phyloP scores from a whole-genome alignment of 768 basidiomycete genomes.

The Boletus speciosus region DNA sequence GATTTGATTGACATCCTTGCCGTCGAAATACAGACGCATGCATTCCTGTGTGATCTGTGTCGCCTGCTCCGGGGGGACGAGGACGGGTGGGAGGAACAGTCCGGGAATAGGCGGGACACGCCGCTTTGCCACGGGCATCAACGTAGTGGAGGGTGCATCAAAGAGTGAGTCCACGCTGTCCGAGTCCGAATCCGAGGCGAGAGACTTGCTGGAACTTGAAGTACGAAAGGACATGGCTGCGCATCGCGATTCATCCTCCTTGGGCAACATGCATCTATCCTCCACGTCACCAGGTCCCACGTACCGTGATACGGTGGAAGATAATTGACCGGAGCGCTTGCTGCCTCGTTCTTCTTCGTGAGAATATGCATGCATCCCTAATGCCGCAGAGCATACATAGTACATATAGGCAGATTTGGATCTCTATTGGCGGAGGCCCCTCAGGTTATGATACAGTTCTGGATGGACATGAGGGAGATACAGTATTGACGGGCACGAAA shows the following conservation, averaged over 20 bases:
- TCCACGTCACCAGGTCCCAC: background rate
- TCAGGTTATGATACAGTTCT: background rate
- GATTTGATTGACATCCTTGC: conserved; percentile 62
- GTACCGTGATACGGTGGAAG: background rate
- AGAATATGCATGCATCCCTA: conserved; percentile 13
- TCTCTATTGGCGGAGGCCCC: background rate
- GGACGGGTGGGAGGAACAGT: conserved; percentile 54
- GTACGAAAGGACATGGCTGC: conserved; percentile 11
- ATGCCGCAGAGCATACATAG: background rate
- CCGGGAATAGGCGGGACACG: conserved; percentile 59
- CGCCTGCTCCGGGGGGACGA: conserved; percentile 50
- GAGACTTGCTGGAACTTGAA: background rate
- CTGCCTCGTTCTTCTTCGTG: conserved; percentile 12
- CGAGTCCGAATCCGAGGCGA: conserved; percentile 14
- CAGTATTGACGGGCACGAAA: background rate
- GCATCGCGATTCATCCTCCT: background rate
- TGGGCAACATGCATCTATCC: conserved; percentile 6
- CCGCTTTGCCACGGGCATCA: conserved; percentile 27
- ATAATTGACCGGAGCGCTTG: background rate
- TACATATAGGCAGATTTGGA: background rate
- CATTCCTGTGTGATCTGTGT: conserved; percentile 49
- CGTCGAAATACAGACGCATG: conserved; percentile 53
- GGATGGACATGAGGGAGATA: background rate
- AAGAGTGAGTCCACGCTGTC: conserved; percentile 46
- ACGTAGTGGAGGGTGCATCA: conserved; percentile 36